Base-by-base conservation (phyloP, 306 rosid species). In the Malus fusca region DNA sequence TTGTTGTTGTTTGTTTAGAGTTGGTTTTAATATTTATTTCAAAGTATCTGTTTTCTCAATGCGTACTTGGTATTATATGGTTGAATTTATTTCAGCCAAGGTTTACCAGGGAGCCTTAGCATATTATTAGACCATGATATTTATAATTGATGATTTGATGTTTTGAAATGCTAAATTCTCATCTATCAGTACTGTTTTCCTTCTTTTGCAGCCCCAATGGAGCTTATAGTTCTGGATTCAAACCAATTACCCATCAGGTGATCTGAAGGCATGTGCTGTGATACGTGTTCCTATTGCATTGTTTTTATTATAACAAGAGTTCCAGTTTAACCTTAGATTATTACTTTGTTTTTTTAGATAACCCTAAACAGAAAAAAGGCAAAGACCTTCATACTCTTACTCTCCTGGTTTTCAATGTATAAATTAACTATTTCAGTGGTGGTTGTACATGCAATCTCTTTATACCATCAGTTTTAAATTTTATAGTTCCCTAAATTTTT, bases 201-300 rank as follows among this genome's bases (percentile, higher is more conserved):
- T 13, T 71, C 48, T 79, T 66, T 78, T 87, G 90, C 97, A 93
- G 98, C 76, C 98, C 97, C 28, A 88, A 87, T 68, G 94, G 97
- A 79, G 98, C 98, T 86, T 93, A 93, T 77, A 93, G 97, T 86
- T 83, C 97, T 83, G 97, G 98, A 82, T 93, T 93, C 91, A 87
- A 67, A 80, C 98, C 98, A 69, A 93, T 93, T 85, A 93, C 98
- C 22, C 98, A 93, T 86, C 98, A 93, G 98, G 98, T 93, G 90
- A 91, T 86, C 87, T 80, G 77, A 88, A 84, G 88, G 83, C 96
- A 83, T 51, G 79, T 74, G 80, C 66, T 75, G 52, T 71, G 69
- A 22, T 68, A 86, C 78, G 74, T 25, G 42, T 68, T 79, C 78
- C 69, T 69, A 66, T 37, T 26, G 5, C 25, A 40, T 68, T 70